A percentile compares a stretch with the other conserved stretches of the same genome.
Conservation (phyloP, 495 filamentous ascomycete species). For the Podospora australis region DNA sequence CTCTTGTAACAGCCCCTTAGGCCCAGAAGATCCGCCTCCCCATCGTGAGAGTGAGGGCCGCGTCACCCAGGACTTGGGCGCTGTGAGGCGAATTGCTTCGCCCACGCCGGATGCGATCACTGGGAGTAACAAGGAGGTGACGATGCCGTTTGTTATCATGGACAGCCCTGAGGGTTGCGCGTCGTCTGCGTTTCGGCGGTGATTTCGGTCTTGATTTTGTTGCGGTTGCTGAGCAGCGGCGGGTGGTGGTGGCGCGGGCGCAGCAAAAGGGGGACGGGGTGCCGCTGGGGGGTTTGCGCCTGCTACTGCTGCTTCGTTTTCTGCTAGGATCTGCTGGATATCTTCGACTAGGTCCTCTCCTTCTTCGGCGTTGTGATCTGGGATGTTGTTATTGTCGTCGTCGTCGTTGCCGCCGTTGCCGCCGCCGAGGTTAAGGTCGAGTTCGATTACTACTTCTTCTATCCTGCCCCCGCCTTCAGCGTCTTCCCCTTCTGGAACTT, state of each 20-base stretch:
- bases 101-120: constrained; percentile 51
- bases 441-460: constrained; percentile 39
- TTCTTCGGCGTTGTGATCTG: constrained; percentile 31
- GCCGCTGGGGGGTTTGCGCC: too few species aligned
- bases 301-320: too few species aligned
- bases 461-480: constrained; percentile 18
- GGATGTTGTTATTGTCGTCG: constrained; percentile 32
- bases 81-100: constrained; percentile 53
- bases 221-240: neutral
- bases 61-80: constrained; percentile 59
- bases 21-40: constrained; percentile 18
- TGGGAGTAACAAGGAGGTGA: constrained; percentile 36
- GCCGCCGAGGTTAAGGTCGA: constrained; percentile 35
- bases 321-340: constrained; percentile 20
- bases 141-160: constrained; percentile 28
- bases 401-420: constrained; percentile 33
- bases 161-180: constrained; percentile 18
- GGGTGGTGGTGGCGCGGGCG: constrained; percentile 5
- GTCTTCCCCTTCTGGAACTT: neutral
- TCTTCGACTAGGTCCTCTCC: constrained; percentile 15
- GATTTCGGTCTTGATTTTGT: constrained; percentile 4
- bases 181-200: constrained; percentile 5
- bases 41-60: constrained; percentile 20
- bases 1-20: constrained; percentile 59
- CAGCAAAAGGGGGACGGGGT: neutral